Evolutionary conservation across 73 alveolate genomes (phyloP).

Genomic region (Vitrella brassicaformis): DNA sequence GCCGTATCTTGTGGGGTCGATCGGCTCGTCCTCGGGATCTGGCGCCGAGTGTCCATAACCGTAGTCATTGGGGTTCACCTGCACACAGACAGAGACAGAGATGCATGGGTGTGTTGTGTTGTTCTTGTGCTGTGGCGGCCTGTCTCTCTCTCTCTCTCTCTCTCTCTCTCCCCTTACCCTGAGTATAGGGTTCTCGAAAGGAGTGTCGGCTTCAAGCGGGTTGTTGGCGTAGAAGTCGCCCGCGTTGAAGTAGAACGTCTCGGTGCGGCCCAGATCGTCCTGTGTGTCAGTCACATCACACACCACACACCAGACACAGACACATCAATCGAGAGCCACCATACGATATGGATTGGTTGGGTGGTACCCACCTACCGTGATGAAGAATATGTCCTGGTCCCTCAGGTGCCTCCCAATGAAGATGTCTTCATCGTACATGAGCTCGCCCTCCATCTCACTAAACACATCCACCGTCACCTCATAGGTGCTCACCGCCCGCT

Average conservation of each 20-base stretch:
- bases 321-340: neutral
- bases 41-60: no score
- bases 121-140: no score
- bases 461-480: neutral
- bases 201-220: neutral
- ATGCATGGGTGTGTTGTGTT: no score
- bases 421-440: neutral
- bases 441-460: neutral
- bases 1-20: no score
- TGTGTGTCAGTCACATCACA: neutral
- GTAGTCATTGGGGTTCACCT: no score
- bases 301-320: neutral
- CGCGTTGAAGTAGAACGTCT: neutral
- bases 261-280: neutral
- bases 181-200: neutral
- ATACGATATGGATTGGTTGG: neutral
- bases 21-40: no score
- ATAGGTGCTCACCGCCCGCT: no score
- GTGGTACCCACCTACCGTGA: no score
- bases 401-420: neutral
- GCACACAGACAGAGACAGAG: no score
- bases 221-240: neutral
- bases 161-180: no score
- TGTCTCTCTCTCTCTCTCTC: no score
- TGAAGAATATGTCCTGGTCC: neutral